A percentile compares a stretch with the other conserved stretches of the same genome.
These are phyloP conservation scores for Plasmopara viticola DNA, from an alignment of 352 stramenopile genomes.

Conservation along the genomic window DNA sequence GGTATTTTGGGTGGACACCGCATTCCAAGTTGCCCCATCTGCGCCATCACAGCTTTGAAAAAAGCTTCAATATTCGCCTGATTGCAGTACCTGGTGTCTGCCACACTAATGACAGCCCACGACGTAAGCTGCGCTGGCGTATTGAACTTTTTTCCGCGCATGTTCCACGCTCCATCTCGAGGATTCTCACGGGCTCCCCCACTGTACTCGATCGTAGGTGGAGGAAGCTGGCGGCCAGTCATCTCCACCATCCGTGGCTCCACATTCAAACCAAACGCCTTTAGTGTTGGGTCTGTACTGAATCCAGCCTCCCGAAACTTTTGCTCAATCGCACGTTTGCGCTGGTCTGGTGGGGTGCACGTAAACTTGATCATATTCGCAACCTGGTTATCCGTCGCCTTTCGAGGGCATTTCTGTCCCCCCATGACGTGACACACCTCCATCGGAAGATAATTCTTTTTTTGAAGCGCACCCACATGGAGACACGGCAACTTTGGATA, in stretches of 20 bases:
- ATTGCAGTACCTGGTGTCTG: conserved; percentile 33
- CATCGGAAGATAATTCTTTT: conserved; percentile 78
- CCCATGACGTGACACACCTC: conserved; percentile 71
- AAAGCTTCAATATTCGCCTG: conserved; percentile 36
- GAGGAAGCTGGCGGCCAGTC: conserved; percentile 36
- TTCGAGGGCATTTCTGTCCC: conserved; percentile 70
- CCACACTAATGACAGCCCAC: conserved; percentile 50
- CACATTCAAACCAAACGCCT: conserved; percentile 54
- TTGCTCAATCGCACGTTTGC: conserved; percentile 52
- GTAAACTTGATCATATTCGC: conserved; percentile 79
- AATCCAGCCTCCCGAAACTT: conserved; percentile 59
- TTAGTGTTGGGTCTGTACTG: conserved; percentile 37
- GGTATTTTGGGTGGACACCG: conserved; percentile 23
- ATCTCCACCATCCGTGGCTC: conserved; percentile 47
- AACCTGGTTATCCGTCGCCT: conserved; percentile 73
- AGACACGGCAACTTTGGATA: conserved; percentile 76
- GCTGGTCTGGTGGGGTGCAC: conserved; percentile 43
- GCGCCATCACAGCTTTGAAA: conserved; percentile 45
- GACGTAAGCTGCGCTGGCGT: conserved; percentile 34
- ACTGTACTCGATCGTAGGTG: conserved; percentile 49
- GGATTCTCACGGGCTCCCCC: conserved; percentile 37
- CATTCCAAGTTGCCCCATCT: conserved; percentile 63
- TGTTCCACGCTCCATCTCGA: conserved; percentile 64
- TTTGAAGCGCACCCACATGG: conserved; percentile 64
- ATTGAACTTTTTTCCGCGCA: conserved; percentile 51